Evolutionary conservation across 495 filamentous ascomycete species (phyloP).

Genomic region (Astrothelium macrocarpum): DNA sequence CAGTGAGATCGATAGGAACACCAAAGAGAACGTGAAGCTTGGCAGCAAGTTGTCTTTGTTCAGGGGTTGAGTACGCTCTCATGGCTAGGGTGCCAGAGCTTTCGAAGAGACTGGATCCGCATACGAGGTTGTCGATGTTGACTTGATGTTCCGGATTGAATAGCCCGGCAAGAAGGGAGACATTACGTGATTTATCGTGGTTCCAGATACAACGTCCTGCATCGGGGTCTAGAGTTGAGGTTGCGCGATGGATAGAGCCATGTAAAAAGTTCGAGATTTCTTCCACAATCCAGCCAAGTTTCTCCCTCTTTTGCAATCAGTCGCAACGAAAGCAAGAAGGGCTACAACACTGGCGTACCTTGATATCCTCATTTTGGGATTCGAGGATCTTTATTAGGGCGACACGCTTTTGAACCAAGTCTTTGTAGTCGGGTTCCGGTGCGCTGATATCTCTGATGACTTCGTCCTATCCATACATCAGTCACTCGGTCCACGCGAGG

Average conservation of each 20-base stretch:
- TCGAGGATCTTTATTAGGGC: conserved; percentile 38
- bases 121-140: conserved; percentile 39
- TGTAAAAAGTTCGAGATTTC: conserved; percentile 25
- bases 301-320: background rate
- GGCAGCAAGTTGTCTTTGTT: conserved; percentile 46
- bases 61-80: conserved; percentile 13
- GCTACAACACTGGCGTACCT: conserved; percentile 15
- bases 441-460: conserved; percentile 17
- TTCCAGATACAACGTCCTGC: background rate
- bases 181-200: conserved; percentile 23
- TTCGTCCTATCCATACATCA: conserved; percentile 32
- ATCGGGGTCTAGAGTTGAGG: background rate
- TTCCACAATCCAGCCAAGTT: conserved; percentile 13
- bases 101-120: conserved; percentile 44
- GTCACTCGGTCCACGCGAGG: background rate
- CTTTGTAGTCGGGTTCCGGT: conserved; percentile 40
- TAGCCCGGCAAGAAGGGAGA: conserved; percentile 22
- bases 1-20: conserved; percentile 33
- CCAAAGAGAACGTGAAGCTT: conserved; percentile 55
- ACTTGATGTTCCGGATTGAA: conserved; percentile 26
- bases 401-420: conserved; percentile 39
- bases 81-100: conserved; percentile 31
- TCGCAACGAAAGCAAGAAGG: background rate
- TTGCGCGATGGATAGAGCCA: conserved; percentile 12
- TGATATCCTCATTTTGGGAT: conserved; percentile 29